Evolutionary conservation across 495 filamentous ascomycete genomes (phyloP), one percentile per base, ranked within the genome.

Genomic region (Hamigera avellanea): DNA sequence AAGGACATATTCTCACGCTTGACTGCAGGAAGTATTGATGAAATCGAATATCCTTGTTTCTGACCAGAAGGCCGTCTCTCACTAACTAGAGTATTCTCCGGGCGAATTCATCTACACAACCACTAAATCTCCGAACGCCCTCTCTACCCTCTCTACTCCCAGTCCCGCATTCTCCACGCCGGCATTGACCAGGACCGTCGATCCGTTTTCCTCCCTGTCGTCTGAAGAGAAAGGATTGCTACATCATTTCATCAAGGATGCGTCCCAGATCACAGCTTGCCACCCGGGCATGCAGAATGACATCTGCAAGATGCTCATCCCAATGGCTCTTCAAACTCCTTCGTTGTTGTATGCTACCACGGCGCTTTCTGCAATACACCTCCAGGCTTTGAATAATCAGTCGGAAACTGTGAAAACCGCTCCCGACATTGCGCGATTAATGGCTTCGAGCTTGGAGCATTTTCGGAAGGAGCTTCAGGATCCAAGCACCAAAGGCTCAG

Each of bases 241-340:
- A 17, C 64, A 64, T 33, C 64, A 67, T 35, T 67, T 66, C 38
- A 60, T 66, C 37, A 58, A 54, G 35, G 61, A 64, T 58, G 64
- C 64, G 14, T 67, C 64, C 6, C 56, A 64, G 32, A 62, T 64
- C 17, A 67, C 64, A 0, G 59, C 64, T 7, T 64, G 58, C 26
- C 64, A 67, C 30, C 52, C 56, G 1, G 60, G 60, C 18, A 67
- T 67, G 64, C 64, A 64, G 34, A 49, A 56, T 28, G 61, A 66
- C 32, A 67, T 67, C 35, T 66, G 61, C 46, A 52, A 53, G 21
- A 67, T 67, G 64, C 48, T 67, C 6, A 54, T 67, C 12, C 64
- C 64, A 9, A 66, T 65, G 60, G 64, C 64, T 19, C 49, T 67
- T 0, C 61, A 67, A 36, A 66, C 61, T 8, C 64, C 64, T 6